These are phyloP conservation scores for Paspalum notatum DNA, from an alignment of 176 grass and related monocot species.

Conservation along the genomic window DNA sequence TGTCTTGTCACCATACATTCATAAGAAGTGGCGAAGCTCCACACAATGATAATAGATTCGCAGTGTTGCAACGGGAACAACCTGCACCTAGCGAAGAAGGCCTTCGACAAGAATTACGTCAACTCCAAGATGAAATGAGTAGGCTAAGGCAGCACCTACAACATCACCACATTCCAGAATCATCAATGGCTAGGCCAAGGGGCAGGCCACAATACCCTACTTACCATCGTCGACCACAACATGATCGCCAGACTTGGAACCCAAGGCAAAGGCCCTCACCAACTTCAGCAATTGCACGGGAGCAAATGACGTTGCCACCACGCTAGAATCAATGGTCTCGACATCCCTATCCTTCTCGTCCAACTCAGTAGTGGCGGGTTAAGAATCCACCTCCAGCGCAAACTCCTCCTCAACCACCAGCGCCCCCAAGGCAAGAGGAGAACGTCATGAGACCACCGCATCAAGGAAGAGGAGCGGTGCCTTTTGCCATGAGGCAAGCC, in stretches of 20 bases:
- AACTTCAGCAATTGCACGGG: fast-evolving
- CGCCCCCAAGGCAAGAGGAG: too few relatives aligned
- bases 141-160: not conserved
- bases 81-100: not conserved
- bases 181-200: too few relatives aligned
- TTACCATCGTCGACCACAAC: not conserved
- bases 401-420: too few relatives aligned
- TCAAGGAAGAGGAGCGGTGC: too few relatives aligned
- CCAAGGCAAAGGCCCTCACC: not conserved
- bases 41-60: too few relatives aligned
- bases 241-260: not conserved
- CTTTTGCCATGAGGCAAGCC: too few relatives aligned
- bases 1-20: not conserved
- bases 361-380: too few relatives aligned
- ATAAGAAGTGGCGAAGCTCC: not conserved
- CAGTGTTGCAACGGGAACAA: not conserved
- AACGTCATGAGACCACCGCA: too few relatives aligned
- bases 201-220: fast-evolving
- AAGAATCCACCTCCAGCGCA: too few relatives aligned
- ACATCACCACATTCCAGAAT: not conserved
- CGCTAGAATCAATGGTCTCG: not conserved
- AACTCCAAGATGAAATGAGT: not conserved
- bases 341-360: too few relatives aligned
- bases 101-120: not conserved
- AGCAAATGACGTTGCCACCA: not conserved